Percentiles rank a stretch among this genome's conserved stretches.
These are phyloP conservation scores for Rubus parviflorus DNA, from an alignment of 306 rosid genomes.

Conservation along the genomic window DNA sequence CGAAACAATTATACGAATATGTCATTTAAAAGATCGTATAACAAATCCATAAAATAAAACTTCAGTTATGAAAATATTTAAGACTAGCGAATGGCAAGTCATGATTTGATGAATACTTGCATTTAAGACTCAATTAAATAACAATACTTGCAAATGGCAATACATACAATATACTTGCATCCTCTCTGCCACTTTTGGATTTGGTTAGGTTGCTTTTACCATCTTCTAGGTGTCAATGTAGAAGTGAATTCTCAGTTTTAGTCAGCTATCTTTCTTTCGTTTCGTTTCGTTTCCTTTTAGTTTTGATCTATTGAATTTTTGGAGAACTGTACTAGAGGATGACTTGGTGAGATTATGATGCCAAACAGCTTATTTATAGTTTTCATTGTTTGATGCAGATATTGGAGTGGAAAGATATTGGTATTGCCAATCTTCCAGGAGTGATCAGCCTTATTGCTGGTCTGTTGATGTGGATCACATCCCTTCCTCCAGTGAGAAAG, in stretches of 20 bases:
- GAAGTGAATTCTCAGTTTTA: not conserved
- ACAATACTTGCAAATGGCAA: too few species aligned
- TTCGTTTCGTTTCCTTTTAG: not conserved
- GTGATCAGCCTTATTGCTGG: conserved; percentile 79
- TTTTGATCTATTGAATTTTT: not conserved
- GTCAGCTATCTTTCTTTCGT: not conserved
- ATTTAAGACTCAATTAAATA: too few species aligned
- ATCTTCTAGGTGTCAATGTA: not conserved
- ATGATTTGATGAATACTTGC: too few species aligned
- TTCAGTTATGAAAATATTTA: too few species aligned
- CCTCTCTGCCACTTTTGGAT: too few species aligned
- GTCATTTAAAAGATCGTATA: too few species aligned
- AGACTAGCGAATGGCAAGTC: too few species aligned
- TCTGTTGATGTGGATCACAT: conserved; percentile 88
- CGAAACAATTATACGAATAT: too few species aligned
- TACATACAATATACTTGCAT: too few species aligned
- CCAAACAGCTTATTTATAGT: not conserved
- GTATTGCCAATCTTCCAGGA: conserved; percentile 76
- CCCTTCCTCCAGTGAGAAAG: conserved; percentile 73
- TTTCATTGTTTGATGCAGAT: conserved; percentile 50
- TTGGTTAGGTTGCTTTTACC: too few species aligned
- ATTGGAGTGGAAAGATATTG: conserved; percentile 61
- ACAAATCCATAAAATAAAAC: too few species aligned
- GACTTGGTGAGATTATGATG: not conserved
- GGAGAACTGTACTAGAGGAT: not conserved